Evolutionary conservation across 2,329 filamentous ascomycete species (phyloP).

Genomic region (Arthrinium phaeospermum): DNA sequence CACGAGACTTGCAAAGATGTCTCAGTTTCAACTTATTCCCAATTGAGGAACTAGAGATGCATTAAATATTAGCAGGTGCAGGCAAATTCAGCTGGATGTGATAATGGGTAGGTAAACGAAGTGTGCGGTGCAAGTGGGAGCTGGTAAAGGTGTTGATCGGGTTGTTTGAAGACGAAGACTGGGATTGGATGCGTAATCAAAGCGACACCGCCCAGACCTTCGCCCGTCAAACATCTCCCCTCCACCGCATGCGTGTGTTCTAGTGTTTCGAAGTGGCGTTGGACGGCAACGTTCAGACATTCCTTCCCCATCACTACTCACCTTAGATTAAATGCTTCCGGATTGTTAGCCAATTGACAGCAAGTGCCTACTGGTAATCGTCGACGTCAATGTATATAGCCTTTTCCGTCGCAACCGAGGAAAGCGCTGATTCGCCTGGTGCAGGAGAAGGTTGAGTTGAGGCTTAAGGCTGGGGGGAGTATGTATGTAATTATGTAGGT

Average conservation of each 20-base stretch:
- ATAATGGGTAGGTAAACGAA: neutral
- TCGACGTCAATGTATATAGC: neutral
- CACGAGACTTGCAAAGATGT: neutral
- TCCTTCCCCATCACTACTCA: slow-evolving; percentile 6
- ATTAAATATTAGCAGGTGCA: neutral
- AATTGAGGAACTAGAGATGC: neutral
- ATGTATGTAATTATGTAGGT: neutral
- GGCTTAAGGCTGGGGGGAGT: neutral
- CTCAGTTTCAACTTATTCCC: neutral
- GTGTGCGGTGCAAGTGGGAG: neutral
- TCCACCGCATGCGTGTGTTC: slow-evolving; percentile 1
- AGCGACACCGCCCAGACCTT: neutral
- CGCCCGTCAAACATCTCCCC: neutral
- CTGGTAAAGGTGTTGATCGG: neutral
- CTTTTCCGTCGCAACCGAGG: neutral
- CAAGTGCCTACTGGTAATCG: neutral
- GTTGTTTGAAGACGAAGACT: neutral
- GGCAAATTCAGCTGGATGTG: neutral
- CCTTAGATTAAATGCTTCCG: neutral
- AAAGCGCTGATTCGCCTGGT: neutral
- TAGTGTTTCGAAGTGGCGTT: neutral
- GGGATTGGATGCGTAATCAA: neutral
- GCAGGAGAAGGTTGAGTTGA: neutral
- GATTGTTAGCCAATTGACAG: neutral
- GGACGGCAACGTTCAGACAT: slow-evolving; percentile 3